Base-by-base conservation (phyloP, 1,284 basidiomycete species). In the Puccinia coronata region DNA sequence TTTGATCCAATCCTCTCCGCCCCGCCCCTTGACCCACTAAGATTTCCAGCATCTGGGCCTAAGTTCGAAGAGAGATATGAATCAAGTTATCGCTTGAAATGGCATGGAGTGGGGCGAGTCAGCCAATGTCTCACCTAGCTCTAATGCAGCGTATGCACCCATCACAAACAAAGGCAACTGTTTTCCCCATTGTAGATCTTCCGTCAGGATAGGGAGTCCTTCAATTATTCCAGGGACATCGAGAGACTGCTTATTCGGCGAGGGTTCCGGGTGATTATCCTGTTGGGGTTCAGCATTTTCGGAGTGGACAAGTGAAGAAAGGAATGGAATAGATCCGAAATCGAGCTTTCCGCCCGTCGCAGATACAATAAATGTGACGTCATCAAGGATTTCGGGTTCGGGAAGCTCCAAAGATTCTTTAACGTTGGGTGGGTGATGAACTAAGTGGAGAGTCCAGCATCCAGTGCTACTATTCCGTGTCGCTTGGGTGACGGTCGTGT, bases 1-100 rank as follows among this genome's bases (percentile, higher is more conserved):
- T 81, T 81, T 6, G 79, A 81, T 31, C 51, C 71, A 43, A 81
- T 43, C 36, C 79, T 41, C 53, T 81, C 79, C 4, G 79, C 55
- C 25, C 79, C 79, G 43, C 31, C 59, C 23, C 79, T 49, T 12
- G 79, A 74, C 4, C 79, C 79, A 72, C 67, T 63, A 25, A 81
- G 47, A 49, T 81, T 81, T 1, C 41, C 79, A 39, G 79, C 79
- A 55, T 81, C 79, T n/a, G 79, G 79, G 55, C 79, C 79, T 81
- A 28, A 11, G n/a, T 31, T n/a, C 25, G 23, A 28, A 61, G 67
- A 70, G 4, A 14, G 39, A 49, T 34, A 69, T 61, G 25, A 78
- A 12, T 70, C 3, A 43, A 16, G 3, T 31, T 11, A 49, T 43
- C 6, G 6, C 41, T 49, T 49, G 25, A 11, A 20, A 43, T 23